Percentiles rank a stretch among this genome's conserved stretches.
These are phyloP conservation scores for Polymyxa betae DNA, from an alignment of 208 protist species.

Conservation along the genomic window DNA sequence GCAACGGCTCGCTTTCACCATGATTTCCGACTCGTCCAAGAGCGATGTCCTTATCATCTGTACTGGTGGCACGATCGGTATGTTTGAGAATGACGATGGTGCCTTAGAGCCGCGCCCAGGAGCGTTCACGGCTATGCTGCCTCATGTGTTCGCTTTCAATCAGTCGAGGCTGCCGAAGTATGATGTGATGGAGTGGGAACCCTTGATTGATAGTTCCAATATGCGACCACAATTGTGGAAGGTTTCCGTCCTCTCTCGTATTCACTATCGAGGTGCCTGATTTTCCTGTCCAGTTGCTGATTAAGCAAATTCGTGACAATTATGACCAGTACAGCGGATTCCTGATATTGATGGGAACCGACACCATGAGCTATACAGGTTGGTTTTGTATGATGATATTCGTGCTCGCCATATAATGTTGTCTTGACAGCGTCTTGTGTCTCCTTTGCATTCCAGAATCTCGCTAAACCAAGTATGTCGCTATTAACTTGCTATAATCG, in stretches of 20 bases:
- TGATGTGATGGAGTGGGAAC: slow-evolving; percentile 53
- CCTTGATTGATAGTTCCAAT: slow-evolving; percentile 34
- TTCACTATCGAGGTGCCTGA: neutral
- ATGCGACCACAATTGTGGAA: slow-evolving; percentile 51
- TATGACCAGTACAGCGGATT: slow-evolving; percentile 55
- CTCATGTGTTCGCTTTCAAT: slow-evolving; percentile 13
- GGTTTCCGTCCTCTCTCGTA: neutral
- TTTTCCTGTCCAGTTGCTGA: neutral
- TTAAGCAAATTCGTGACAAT: neutral
- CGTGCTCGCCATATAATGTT: no score
- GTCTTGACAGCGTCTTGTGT: slow-evolving; percentile 54
- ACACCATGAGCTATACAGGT: slow-evolving; percentile 59
- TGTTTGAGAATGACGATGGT: slow-evolving; percentile 30
- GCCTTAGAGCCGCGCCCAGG: slow-evolving; percentile 30
- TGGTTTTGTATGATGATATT: neutral
- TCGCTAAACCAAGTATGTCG: neutral
- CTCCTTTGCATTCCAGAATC: slow-evolving; percentile 48
- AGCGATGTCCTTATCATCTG: slow-evolving; percentile 21
- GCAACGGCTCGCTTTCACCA: no score
- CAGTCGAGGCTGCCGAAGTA: slow-evolving; percentile 43
- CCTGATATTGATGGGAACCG: slow-evolving; percentile 52
- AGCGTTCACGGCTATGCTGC: neutral
- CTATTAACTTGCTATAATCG: neutral
- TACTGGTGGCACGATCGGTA: slow-evolving; percentile 40
- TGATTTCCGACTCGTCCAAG: neutral